Percentiles rank a stretch among this genome's conserved stretches.
These are phyloP conservation scores for Taphrina sp. DNA, from an alignment of 1,139 yeast species.

Conservation along the genomic window DNA sequence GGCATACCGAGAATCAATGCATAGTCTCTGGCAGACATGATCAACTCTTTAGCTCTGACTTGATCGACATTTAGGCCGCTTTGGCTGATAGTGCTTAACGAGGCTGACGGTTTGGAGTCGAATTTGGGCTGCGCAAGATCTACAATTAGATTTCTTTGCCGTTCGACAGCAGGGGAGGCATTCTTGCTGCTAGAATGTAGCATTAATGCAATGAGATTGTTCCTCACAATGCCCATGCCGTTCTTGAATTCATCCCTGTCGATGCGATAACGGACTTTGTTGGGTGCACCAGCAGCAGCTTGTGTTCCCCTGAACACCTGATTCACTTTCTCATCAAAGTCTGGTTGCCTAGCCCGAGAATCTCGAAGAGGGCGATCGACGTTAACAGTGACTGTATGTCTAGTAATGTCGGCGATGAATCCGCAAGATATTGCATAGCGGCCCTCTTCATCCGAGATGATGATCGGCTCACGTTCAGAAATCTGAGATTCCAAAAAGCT, in stretches of 20 bases:
- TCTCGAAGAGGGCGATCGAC: constrained; percentile 56
- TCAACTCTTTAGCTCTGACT: constrained; percentile 61
- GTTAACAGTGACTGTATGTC: constrained; percentile 47
- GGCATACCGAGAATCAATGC: constrained; percentile 93
- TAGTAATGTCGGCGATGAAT: constrained; percentile 49
- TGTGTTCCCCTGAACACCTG: constrained; percentile 52
- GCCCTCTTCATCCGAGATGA: constrained; percentile 77
- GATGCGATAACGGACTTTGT: constrained; percentile 52
- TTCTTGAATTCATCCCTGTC: constrained; percentile 78
- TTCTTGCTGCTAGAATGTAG: constrained; percentile 55
- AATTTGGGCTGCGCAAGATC: constrained; percentile 56
- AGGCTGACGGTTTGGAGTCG: constrained; percentile 24
- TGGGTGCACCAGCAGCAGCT: constrained; percentile 37
- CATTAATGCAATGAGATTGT: constrained; percentile 69
- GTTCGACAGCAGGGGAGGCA: constrained; percentile 11
- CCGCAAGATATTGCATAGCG: constrained; percentile 75
- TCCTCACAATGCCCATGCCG: constrained; percentile 75
- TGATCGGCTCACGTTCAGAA: constrained; percentile 47
- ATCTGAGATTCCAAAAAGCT: constrained; percentile 39
- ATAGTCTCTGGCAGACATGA: constrained; percentile 65
- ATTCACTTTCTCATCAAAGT: constrained; percentile 50
- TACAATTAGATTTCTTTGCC: constrained; percentile 59
- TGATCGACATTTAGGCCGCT: constrained; percentile 64
- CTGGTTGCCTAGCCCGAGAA: constrained; percentile 48
- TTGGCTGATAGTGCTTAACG: neutral